Evolutionary conservation across 73 alveolate species (phyloP).

Genomic region (Diophrys appendiculata): DNA sequence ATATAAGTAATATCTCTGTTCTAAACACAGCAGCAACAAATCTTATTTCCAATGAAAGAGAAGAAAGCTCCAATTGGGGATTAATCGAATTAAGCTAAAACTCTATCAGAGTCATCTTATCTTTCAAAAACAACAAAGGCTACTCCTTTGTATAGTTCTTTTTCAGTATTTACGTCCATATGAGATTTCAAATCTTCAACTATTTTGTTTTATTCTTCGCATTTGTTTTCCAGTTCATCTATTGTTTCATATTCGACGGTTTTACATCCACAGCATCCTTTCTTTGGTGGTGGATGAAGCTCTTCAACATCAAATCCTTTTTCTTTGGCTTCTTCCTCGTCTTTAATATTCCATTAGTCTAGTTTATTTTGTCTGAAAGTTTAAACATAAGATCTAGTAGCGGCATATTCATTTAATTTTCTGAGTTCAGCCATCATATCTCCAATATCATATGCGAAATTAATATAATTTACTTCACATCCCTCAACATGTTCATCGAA

Average conservation of each 20-base stretch:
- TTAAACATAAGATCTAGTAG: background rate
- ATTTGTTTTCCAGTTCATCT: constrained; percentile 7
- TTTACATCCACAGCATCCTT: constrained; percentile 11
- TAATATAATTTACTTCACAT: constrained; percentile 13
- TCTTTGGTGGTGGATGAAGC: constrained; percentile 24
- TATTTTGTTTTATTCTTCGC: background rate
- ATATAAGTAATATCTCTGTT: background rate
- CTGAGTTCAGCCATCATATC: constrained; percentile 17
- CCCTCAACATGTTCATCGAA: background rate
- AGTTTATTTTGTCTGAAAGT: background rate
- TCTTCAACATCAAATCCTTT: constrained; percentile 5
- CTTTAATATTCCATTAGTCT: background rate
- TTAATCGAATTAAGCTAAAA: background rate
- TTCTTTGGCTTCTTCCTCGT: constrained; percentile 20
- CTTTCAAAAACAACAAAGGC: constrained; percentile 25
- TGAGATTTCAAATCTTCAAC: constrained; percentile 13
- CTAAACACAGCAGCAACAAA: background rate
- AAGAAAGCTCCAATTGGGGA: background rate
- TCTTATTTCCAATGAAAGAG: background rate
- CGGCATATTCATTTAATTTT: background rate
- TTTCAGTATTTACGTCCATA: constrained; percentile 22
- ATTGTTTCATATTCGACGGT: constrained; percentile 5
- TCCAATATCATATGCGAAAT: constrained; percentile 24
- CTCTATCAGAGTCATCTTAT: constrained; percentile 8
- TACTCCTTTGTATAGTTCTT: constrained; percentile 26